Evolutionary conservation across 176 grass and related monocot genomes (phyloP), one percentile per base, ranked within the genome.

Genomic region (Melocanna baccifera): DNA sequence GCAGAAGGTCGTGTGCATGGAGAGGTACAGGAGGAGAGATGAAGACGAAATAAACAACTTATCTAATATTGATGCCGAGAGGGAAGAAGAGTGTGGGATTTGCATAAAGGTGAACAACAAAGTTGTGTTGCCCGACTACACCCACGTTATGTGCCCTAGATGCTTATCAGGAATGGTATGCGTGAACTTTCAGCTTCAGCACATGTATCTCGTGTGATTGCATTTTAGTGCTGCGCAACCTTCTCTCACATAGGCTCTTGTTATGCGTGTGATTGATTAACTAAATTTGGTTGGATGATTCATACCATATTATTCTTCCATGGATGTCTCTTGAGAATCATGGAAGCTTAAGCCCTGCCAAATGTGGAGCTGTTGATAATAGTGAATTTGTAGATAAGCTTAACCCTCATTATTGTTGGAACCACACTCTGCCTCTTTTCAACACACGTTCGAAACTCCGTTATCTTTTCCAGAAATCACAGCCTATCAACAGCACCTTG

Each of bases 1-100:
- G 79, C 92, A 93, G 81, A 95, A 88, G 67, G 87, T 73, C 8
- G 48, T 87, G 42, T 91, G 80, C 42, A 86, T 88, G 75, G 87
- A 95, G 86, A 90, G 72, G 62, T 94, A 91, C 83, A 88, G 72
- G 37, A 94, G 69, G 87, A 93, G 77, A 88, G 91, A 88, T 53
- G 81, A 90, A 20, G 89, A 90, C 0, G 89, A 88, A 61, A 81
- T 12, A 34, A 82, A 30, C 51, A 69, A 70, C 15, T 66, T 91
- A 41, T 98, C 89, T 37, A 92, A 95, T 39, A 87, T 88, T 63
- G 92, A 98, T 34, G 85, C 86, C 7, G 91, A 98, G 52, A 90
- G 90, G 80, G 95, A 98, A 79, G 95, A 95, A 47, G 92, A 98
- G 87, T 98, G 91, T 9, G 89, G 92, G 53, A 94, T 94, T 66